These are phyloP conservation scores for Grosmannia clavigera DNA, from an alignment of 2,329 filamentous ascomycete species.

Conservation along the genomic window DNA sequence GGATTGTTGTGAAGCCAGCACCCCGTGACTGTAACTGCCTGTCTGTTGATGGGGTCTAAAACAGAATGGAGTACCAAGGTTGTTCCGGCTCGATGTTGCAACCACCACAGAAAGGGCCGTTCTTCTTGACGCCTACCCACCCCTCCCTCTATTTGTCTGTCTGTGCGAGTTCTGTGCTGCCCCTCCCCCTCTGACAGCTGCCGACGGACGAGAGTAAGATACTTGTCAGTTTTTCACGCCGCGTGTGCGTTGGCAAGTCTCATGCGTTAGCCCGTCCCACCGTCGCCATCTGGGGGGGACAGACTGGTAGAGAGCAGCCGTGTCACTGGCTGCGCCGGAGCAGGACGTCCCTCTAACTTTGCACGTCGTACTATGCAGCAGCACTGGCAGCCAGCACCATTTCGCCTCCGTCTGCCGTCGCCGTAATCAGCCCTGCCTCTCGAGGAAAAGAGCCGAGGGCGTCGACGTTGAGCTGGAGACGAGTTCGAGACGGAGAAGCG, in stretches of 20 bases:
- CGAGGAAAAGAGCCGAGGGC: background rate
- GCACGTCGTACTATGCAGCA: no score
- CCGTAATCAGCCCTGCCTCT: background rate
- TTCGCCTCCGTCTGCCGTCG: background rate
- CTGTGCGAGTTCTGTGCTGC: no score
- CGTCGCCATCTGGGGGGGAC: background rate
- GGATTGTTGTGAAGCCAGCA: background rate
- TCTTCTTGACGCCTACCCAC: background rate
- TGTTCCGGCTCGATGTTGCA: background rate
- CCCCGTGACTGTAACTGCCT: background rate
- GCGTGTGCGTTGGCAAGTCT: constrained; percentile 5
- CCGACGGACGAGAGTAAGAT: no score
- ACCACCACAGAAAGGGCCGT: background rate
- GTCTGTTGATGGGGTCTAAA: background rate
- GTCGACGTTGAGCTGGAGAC: background rate
- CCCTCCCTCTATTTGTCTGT: background rate
- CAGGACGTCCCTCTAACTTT: background rate
- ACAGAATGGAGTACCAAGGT: background rate
- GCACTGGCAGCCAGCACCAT: no score
- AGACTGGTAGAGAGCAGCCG: background rate
- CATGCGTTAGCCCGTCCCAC: background rate
- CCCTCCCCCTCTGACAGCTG: no score
- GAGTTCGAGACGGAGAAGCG: background rate
- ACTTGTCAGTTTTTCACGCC: background rate
- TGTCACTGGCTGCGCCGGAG: background rate